Conservation (phyloP, 768 basidiomycete genomes). For the Lactifluus rugatus region DNA sequence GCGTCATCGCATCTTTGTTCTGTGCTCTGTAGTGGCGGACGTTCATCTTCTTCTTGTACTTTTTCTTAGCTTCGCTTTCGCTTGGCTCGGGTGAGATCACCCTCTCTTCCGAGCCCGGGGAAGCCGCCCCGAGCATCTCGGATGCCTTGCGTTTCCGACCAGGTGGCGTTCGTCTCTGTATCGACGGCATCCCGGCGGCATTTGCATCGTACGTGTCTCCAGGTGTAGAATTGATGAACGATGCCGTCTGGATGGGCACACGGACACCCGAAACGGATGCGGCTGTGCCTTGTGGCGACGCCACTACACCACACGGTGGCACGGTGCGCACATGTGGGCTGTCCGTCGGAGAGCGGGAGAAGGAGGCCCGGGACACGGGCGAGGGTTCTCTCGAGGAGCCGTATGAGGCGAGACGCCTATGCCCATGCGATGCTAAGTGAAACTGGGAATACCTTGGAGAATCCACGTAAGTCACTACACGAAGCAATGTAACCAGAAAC, state of each 20-base stretch:
- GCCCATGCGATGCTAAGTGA: not conserved
- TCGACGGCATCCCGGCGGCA: not conserved
- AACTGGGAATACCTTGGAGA: conserved; percentile 7
- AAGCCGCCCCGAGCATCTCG: conserved; percentile 12
- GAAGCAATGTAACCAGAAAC: conserved; percentile 1
- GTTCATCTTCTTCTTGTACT: conserved; percentile 19
- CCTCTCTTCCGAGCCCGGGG: conserved; percentile 10
- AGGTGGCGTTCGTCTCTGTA: conserved; percentile 2
- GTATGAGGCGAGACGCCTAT: not conserved
- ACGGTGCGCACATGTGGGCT: not conserved
- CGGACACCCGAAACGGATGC: not conserved
- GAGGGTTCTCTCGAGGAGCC: conserved; percentile 12
- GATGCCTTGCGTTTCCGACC: conserved; percentile 15
- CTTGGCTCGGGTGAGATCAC: conserved; percentile 10
- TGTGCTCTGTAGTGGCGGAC: conserved; percentile 17
- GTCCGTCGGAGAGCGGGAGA: conserved; percentile 1
- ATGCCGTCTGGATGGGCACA: not conserved
- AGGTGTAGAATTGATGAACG: conserved; percentile 9
- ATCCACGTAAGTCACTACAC: conserved; percentile 5
- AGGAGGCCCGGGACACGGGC: conserved; percentile 5
- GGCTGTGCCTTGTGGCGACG: not conserved
- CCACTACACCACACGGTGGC: not conserved
- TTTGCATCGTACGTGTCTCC: not conserved
- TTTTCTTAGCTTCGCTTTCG: conserved; percentile 17
- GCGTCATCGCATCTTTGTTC: conserved; percentile 18